phyloP scores from a whole-genome alignment of 495 filamentous ascomycete species.

The Hyaloscypha hepaticicola region DNA sequence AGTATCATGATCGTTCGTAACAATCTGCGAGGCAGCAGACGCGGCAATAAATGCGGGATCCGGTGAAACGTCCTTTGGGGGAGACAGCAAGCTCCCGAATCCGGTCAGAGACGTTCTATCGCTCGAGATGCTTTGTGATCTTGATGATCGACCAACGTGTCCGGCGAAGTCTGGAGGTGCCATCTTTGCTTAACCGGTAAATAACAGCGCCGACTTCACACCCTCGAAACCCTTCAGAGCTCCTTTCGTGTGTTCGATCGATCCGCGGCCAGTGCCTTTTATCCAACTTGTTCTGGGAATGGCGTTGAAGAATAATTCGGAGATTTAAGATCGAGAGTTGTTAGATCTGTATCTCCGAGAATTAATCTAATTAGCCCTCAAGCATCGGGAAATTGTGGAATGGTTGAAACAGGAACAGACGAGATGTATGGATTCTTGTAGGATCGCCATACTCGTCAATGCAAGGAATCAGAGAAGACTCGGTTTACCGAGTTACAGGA shows the following conservation, averaged over 20 bases:
- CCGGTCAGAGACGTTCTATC: conserved; percentile 51
- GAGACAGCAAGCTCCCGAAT: conserved; percentile 52
- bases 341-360: background rate
- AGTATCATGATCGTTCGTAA: conserved; percentile 81
- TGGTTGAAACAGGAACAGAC: background rate
- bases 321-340: background rate
- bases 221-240: conserved; percentile 1
- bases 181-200: conserved; percentile 3
- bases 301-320: background rate
- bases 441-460: conserved; percentile 1
- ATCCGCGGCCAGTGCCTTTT: background rate
- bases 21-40: conserved; percentile 86
- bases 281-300: background rate
- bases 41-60: conserved; percentile 85
- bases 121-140: conserved; percentile 54
- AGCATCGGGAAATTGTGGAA: background rate
- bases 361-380: background rate
- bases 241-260: background rate
- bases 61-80: conserved; percentile 67
- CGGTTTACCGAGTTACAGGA: conserved; percentile 1
- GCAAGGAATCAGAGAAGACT: background rate
- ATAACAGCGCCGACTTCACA: background rate
- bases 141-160: conserved; percentile 13
- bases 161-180: conserved; percentile 15
- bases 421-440: conserved; percentile 10